Base-by-base conservation (phyloP, 1,284 basidiomycete genomes). In the Trichosporon sp. region DNA sequence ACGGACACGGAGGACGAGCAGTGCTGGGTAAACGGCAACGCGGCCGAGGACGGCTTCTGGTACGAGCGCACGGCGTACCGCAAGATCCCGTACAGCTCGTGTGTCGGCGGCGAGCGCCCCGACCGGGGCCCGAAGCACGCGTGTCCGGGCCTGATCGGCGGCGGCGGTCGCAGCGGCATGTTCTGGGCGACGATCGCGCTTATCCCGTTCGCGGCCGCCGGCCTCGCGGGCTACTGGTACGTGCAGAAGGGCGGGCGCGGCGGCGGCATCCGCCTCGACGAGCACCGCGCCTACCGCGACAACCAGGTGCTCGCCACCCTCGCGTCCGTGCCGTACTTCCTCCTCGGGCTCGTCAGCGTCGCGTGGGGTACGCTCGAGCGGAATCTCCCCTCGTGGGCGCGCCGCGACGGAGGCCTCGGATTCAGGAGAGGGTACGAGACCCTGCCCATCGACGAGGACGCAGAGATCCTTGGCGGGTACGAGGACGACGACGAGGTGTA, bases 31-130 rank as follows among this genome's bases (percentile, higher is more conserved):
- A n/a, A 42, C 38, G 68, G 58, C 18, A 35, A 62, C 58, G 56
- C n/a, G n/a, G n/a, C 31, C 3, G 38, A 51, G 12, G 74, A 75
- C 32, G 85, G 85, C 65, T 87, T 85, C 32, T 97, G 95, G 95
- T 95, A 94, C 80, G 92, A 93, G 67, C 89, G 93, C 29, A 97
- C 95, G 0, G 85, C 89, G 8, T 95, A 95, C 78, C 91, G 93
- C 71, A 90, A 92, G 82, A 92, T 96, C 67, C 91, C 91, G 0
- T 91, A 91, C 80, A 95, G 93, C 63, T 87, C 85, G 21, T 98
- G 95, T 80, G 87, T 89, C 65, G 93, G 88, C 15, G 95, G 93
- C 6, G 75, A 85, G 1, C 86, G 90, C 8, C 87, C 87, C 9
- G 92, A 98, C 79, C 88, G 85, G 58, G 95, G 95, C 1, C 75